These are phyloP conservation scores for Trametes punicea DNA, from an alignment of 768 basidiomycete species.

Conservation along the genomic window DNA sequence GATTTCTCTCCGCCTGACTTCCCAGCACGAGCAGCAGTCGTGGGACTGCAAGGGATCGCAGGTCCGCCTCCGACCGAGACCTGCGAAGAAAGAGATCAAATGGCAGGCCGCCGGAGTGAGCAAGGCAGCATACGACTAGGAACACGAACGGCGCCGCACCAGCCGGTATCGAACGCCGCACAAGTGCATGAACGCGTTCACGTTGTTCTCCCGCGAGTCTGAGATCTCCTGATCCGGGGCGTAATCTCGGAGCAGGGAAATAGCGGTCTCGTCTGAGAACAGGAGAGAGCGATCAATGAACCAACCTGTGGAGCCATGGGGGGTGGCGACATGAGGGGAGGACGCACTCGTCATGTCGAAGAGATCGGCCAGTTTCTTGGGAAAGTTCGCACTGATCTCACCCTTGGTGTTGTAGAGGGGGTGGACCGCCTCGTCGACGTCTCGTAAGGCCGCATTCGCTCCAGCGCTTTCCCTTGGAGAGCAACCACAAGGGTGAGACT, in stretches of 20 bases:
- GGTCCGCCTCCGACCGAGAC: neutral
- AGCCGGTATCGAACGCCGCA: conserved; percentile 56
- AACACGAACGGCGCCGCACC: conserved; percentile 34
- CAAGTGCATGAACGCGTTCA: conserved; percentile 56
- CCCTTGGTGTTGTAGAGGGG: conserved; percentile 49
- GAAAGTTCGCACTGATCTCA: conserved; percentile 45
- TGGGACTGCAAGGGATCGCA: neutral
- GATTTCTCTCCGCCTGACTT: neutral
- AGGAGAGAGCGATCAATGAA: too few relatives aligned
- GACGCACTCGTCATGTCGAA: conserved; percentile 49
- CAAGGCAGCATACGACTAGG: neutral
- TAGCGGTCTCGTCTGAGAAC: conserved; percentile 24
- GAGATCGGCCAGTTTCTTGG: conserved; percentile 48
- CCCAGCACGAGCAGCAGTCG: neutral
- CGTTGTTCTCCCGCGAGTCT: conserved; percentile 43
- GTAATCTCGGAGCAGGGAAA: conserved; percentile 33
- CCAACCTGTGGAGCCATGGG: neutral
- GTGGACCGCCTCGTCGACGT: conserved; percentile 40
- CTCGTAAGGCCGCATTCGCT: conserved; percentile 46
- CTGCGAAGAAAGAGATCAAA: neutral
- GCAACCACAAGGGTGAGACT: neutral
- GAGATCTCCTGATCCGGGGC: conserved; percentile 30
- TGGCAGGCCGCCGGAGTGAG: neutral
- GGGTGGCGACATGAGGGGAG: neutral
- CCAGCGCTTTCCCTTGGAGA: conserved; percentile 53